Percentiles rank a stretch among this genome's conserved stretches.
Evolutionary conservation across 2,329 filamentous ascomycete genomes (phyloP).

Genomic region (Penicillium sp.): DNA sequence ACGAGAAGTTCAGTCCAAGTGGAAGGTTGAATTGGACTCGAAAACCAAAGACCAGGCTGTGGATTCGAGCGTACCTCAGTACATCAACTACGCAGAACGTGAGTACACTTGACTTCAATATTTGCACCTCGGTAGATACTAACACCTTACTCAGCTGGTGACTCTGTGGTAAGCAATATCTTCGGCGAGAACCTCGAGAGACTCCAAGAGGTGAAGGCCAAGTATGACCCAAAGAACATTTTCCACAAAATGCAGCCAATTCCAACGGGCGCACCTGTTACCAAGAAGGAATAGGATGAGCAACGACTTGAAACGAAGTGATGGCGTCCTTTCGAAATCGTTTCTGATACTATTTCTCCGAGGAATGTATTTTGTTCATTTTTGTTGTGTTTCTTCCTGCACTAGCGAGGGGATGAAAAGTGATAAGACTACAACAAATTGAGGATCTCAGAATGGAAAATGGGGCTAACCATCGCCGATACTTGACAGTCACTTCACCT

Average conservation of each 20-base stretch:
- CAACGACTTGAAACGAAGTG: background rate
- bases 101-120: constrained; percentile 9
- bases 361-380: too few species aligned
- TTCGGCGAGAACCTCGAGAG: constrained; percentile 47
- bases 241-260: constrained; percentile 48
- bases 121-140: background rate
- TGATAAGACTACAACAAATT: background rate
- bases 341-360: background rate
- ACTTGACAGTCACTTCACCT: too few species aligned
- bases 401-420: too few species aligned
- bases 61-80: constrained; percentile 29
- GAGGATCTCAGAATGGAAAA: too few species aligned
- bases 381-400: background rate
- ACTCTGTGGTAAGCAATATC: constrained; percentile 37
- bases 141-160: constrained; percentile 27
- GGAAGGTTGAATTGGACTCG: constrained; percentile 25
- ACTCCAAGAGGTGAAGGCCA: constrained; percentile 45
- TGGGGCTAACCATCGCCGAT: too few species aligned
- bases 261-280: background rate
- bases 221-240: constrained; percentile 48
- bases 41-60: background rate
- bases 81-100: constrained; percentile 39
- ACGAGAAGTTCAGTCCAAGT: constrained; percentile 29
- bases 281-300: background rate
- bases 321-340: background rate